phyloP scores from a whole-genome alignment of 2,329 filamentous ascomycete species.

The Beauveria pseudobassiana region DNA sequence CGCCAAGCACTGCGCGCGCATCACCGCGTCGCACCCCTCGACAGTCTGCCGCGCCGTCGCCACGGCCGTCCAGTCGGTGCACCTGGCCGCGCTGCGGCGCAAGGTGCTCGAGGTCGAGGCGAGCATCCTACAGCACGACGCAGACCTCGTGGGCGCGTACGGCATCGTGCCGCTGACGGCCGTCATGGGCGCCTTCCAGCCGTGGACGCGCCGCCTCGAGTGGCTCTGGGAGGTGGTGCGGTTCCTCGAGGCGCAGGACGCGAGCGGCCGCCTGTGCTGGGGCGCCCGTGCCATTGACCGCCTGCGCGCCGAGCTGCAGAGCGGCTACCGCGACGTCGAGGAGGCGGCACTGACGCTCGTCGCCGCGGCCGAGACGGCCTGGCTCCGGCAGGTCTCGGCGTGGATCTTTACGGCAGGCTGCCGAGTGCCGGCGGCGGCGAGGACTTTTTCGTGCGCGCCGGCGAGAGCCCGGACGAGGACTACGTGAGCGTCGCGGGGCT shows the following conservation, averaged over 20 bases:
- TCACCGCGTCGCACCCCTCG: slow-evolving; percentile 65
- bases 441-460: slow-evolving; percentile 77
- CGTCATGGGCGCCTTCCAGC: slow-evolving; percentile 76
- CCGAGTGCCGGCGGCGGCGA: slow-evolving; percentile 64
- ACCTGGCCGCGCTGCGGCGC: slow-evolving; percentile 73
- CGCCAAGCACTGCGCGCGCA: slow-evolving; percentile 56
- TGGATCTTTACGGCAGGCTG: slow-evolving; percentile 82
- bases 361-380: slow-evolving; percentile 76
- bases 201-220: slow-evolving; percentile 75
- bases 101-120: slow-evolving; percentile 81
- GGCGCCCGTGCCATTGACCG: slow-evolving; percentile 72
- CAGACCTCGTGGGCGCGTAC: slow-evolving; percentile 78
- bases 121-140: slow-evolving; percentile 67
- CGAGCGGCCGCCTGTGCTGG: slow-evolving; percentile 39
- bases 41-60: slow-evolving; percentile 84
- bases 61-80: slow-evolving; percentile 63
- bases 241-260: slow-evolving; percentile 51
- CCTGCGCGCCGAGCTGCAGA: slow-evolving; percentile 68
- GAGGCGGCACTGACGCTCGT: slow-evolving; percentile 65
- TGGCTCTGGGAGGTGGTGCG: slow-evolving; percentile 73
- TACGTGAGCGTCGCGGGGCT: slow-evolving; percentile 53
- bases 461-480: slow-evolving; percentile 36
- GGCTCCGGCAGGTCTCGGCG: slow-evolving; percentile 82
- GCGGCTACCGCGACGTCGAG: slow-evolving; percentile 82
- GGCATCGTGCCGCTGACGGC: slow-evolving; percentile 87